Base-by-base conservation (phyloP, 2,329 filamentous ascomycete genomes). In the Trichophyton benhamiae region DNA sequence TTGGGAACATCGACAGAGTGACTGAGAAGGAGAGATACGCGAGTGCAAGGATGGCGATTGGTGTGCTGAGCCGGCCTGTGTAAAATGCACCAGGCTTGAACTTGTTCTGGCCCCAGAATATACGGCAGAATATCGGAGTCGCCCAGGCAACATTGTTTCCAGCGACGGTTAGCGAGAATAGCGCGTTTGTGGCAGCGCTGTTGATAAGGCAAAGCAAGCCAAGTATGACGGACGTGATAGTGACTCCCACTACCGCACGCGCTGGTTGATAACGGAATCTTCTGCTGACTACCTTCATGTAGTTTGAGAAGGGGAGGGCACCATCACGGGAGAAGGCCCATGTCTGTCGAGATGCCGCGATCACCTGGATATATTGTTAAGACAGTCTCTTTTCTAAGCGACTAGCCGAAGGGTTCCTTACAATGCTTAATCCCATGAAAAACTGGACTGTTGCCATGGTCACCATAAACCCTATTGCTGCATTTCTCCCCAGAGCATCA, bases 271-370 rank as follows among this genome's bases (percentile, higher is more conserved):
- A 82, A 9, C 79, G 80, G 46, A 84, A 77, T 1, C 74, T 74
- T 62, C 77, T 77, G 64, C 78, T 81, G 67, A 85, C 81, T 5
- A 77, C 76, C 36, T 82, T 76, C 70, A 85, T 82, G 70, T 81
- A 83, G 3, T 64, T 69, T 1, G 80, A 83, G 68, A 85, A 84
- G 0, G 83, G 83, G 0, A 86, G 74, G 0, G 82, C 83, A 1
- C 82, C 82, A 66, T 86, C 83, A 25, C 83, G 78, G 7, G 81
- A 82, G 68, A 86, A 86, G 0, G 83, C 83, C 83, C 83, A 86
- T 33, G 76, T 78, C 70, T 86, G 83, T 4, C 83, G 78, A 4
- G 80, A 83, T 3, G 80, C 80, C 0, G 83, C 83, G 2, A 84
- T 79, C 2, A 82, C 71, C 71, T 76, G 67, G 5, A 52, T 20